These are phyloP conservation scores for Inga oerstediana DNA, from an alignment of 306 rosid genomes.

Conservation along the genomic window DNA sequence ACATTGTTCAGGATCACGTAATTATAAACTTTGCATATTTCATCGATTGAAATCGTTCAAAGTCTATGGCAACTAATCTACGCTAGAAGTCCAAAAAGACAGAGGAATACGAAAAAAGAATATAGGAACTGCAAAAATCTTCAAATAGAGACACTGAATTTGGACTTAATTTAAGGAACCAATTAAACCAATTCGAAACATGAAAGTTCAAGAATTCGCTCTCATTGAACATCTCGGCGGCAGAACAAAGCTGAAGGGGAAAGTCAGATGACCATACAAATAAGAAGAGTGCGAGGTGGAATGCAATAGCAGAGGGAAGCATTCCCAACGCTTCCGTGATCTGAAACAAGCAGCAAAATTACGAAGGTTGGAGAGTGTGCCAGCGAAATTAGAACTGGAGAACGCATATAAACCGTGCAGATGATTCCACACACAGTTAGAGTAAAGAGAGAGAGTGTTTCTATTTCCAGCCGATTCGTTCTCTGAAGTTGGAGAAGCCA, in stretches of 20 bases:
- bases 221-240: no score
- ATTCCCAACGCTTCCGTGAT: no score
- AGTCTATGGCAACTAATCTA: not conserved
- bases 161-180: not conserved
- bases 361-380: slow-evolving; percentile 41
- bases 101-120: not conserved
- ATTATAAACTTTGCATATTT: not conserved
- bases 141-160: slow-evolving; percentile 11
- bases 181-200: not conserved
- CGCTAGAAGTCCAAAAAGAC: not conserved
- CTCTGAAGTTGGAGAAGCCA: slow-evolving; percentile 42
- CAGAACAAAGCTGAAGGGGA: no score
- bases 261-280: no score
- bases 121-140: not conserved
- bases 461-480: slow-evolving; percentile 29
- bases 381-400: slow-evolving; percentile 40
- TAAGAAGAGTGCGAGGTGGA: no score
- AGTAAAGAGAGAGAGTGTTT: slow-evolving; percentile 44
- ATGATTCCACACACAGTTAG: slow-evolving; percentile 52
- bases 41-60: not conserved
- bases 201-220: no score
- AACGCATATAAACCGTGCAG: slow-evolving; percentile 44
- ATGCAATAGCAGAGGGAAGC: not conserved
- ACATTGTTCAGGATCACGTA: not conserved
- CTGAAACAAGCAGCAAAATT: slow-evolving; percentile 30